Evolutionary conservation across 2,329 filamentous ascomycete genomes (phyloP), one percentile per base, ranked within the genome.

Genomic region (Xylariaceae sp.): DNA sequence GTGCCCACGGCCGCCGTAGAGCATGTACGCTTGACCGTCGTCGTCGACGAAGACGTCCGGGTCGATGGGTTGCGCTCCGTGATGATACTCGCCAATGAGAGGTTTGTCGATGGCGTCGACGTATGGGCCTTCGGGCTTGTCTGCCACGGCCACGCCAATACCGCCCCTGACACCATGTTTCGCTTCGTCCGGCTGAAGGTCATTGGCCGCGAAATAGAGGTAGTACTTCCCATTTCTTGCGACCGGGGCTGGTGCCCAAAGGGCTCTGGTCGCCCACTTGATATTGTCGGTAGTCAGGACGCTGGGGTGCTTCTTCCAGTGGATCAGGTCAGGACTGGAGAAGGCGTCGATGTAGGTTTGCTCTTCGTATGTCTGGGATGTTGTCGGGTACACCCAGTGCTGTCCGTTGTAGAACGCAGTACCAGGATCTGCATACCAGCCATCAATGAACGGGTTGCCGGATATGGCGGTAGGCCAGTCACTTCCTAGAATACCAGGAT

Each of bases 371-470:
- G 67, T 64, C 18, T 70, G 70, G 1, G 78, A 80, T 3, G 74
- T 72, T 1, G 78, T 81, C 4, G 79, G 77, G 64, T 75, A 82
- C 23, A 81, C 74, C 77, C 77, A 81, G 68, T 78, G 80, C 45
- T 73, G 64, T 34, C 68, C 69, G 13, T 76, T 67, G 69, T 79
- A 81, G 67, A 77, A 75, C 55, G 74, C 77, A 30, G 72, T 76
- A 67, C 80, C 79, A 0, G 79, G 79, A 58, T 82, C 79, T 6
- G 78, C 79, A 64, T 81, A 81, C 77, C 77, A 79, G 54, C 78
- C 77, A 1, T 75, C 71, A 23, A 80, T 72, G 55, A 81, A 76
- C 4, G 79, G 79, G 57, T 82, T 82, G 13, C 76, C 76, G 1
- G 76, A 71, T 59, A 76, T 74, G 1, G 75, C 70, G 2, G 76